Evolutionary conservation across 1,284 basidiomycete genomes (phyloP), one percentile per base, ranked within the genome.

Genomic region (Sparassis latifolia): DNA sequence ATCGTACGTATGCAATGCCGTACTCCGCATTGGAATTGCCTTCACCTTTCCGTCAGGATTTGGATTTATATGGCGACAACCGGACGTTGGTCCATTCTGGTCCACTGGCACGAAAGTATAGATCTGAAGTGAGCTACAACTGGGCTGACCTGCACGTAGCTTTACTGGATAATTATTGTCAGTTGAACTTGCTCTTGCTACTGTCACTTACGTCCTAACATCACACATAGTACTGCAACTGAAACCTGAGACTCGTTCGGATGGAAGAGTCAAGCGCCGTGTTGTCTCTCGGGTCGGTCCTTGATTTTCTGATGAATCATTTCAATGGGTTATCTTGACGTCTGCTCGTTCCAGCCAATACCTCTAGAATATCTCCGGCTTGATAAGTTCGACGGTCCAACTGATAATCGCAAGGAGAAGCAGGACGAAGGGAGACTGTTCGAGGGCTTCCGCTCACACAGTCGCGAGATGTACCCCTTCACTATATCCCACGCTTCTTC

Each of bases 121-220:
- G 77, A 47, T 72, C 74, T 0, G 86, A 89, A 20, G 72, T 78
- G 51, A 77, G 82, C 64, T 73, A 77, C 50, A 74, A 75, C 10
- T 90, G 87, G 86, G 70, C 65, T 41, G 86, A 90, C 49, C 67
- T 84, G 40, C 72, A 76, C 44, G 78, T 80, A n/a, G 81, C 79
- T 5, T 63, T 91, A n/a, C 62, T 91, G 37, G 89, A 91, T 62
- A 87, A 89, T 60, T 87, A 82, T 64, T 71, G 88, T 88, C 54
- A 55, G 80, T 62, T 46, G 3, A 32, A 40, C 12, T 49, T 40
- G 29, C 33, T 10, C 28, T 5, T 42, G 40, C 0, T 29, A 28
- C 50, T 30, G 20, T 32, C 46, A 47, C 44, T 50, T 30, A 64
- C 42, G 30, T 10, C 28, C 3, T 44, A 37, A 47, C 42, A 3